Percentiles rank a stretch among this genome's conserved stretches.
Evolutionary conservation across 1,139 yeast species (phyloP).

Genomic region (Diutina mesorugosa): DNA sequence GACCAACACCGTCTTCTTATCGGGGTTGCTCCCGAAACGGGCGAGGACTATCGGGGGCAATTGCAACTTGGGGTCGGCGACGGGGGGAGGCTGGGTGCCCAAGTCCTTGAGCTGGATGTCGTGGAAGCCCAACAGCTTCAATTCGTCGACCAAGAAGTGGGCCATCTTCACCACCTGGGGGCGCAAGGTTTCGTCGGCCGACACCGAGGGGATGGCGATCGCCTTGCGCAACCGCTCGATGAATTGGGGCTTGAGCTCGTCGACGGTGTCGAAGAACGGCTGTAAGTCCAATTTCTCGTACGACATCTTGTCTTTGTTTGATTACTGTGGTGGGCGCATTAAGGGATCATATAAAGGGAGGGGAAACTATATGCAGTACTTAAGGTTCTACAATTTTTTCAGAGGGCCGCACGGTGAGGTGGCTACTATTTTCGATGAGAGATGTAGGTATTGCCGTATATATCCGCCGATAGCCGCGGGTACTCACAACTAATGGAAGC

Average conservation of each 20-base stretch:
- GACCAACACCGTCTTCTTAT: constrained; percentile 74
- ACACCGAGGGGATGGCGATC: constrained; percentile 88
- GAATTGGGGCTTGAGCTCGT: constrained; percentile 57
- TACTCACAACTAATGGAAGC: background rate
- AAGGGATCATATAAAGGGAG: background rate
- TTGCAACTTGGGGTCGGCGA: constrained; percentile 44
- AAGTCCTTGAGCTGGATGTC: constrained; percentile 74
- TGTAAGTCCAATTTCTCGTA: constrained; percentile 11
- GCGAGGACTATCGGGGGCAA: constrained; percentile 92
- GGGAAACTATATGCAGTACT: background rate
- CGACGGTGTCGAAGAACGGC: constrained; percentile 46
- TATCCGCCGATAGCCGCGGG: background rate
- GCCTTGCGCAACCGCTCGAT: constrained; percentile 63
- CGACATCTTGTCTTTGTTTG: background rate
- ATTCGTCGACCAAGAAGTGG: constrained; percentile 58
- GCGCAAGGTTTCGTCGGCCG: constrained; percentile 78
- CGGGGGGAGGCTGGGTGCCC: constrained; percentile 87
- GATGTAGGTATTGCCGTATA: background rate
- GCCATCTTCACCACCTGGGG: constrained; percentile 85
- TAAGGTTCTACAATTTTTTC: background rate
- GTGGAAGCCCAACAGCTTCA: constrained; percentile 58
- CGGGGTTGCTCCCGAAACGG: constrained; percentile 69
- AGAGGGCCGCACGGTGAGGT: background rate
- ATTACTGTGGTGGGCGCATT: background rate
- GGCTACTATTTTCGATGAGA: background rate